Evolutionary conservation across 352 stramenopile species (phyloP), one percentile per base, ranked within the genome.

Genomic region (Phytophthora rubi): DNA sequence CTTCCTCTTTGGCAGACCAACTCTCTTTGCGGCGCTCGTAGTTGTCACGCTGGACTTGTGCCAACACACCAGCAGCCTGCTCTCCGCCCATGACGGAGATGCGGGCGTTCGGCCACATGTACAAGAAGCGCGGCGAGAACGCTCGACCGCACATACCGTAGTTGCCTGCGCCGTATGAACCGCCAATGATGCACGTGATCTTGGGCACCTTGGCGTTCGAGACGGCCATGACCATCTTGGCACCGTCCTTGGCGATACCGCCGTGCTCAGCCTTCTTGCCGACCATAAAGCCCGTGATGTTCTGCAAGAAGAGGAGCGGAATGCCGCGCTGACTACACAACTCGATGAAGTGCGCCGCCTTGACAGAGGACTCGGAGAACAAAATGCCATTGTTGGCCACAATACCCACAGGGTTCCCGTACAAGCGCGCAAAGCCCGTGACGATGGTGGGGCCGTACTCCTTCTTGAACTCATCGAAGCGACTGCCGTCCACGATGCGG

Each of bases 371-470:
- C 73, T 98, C 94, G 16, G 84, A 96, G 70, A 98, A 98, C 0
- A 99, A 80, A 75, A 99, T 99, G 28, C 98, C 98, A 73, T 99
- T 99, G 82, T 99, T 99, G 56, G 97, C 97, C 69, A 99, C 92
- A 65, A 99, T 98, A 6, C 97, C 98, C 9, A 99, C 89, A 3
- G 92, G 90, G 75, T 97, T 93, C 32, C 97, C 97, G 68, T 99
- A 98, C 55, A 99, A 79, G 49, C 93, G 91, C 3, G 90, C 97
- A 82, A 99, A 99, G 21, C 98, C 96, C 54, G 94, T 99, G 30
- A 99, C 97, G 18, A 99, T 93, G 1, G 97, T 99, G 39, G 94
- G 96, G 15, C 97, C 98, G 75, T 99, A 99, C 35, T 96, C 79
- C 62, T 95, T 81, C 80, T 99, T 99, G 85, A 99, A 99, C 82